Base-by-base conservation (phyloP, 345 rosid genomes). In the Dovyalis caffra region DNA sequence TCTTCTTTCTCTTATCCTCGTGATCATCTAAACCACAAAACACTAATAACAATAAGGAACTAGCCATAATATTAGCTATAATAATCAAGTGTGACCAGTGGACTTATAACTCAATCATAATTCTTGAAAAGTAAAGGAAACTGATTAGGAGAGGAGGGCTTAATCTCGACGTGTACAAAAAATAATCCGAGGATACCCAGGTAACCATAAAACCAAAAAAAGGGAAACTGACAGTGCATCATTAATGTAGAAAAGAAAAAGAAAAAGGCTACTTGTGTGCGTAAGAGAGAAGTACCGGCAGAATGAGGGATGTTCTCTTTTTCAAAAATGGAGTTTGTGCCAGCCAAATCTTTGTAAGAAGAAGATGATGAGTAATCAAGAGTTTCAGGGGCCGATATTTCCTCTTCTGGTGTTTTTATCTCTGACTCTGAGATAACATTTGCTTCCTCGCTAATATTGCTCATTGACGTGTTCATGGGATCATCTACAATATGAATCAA, bases 361-460 rank as follows among this genome's bases (percentile, higher is more conserved):
- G 90, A 80, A 45, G 76, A 51, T 35, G 79, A 76, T 18, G 90
- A 85, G 10, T 38, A 66, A 65, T 85, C 84, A 21, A 72, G 71
- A 74, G 80, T 77, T 66, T 74, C 71, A 38, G 62, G 76, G 61
- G 75, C 69, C 68, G 82, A 58, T 43, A 74, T 78, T 58, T 35
- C 82, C 49, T 78, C 83, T 40, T 84, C 83, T 65, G 87, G 88
- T 64, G 90, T 84, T 83, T 84, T 78, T 31, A 83, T 80, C 62
- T 87, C 89, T 25, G 87, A 21, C 62, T 87, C 89, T 25, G 87
- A 21, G 5, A 66, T 56, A 53, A 81, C 77, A 76, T 78, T 82
- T 28, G 82, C 79, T 68, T 86, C 91, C 66, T 87, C 92, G 26
- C 81, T 81, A 4, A 9, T 28, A 33, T 68, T 71, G 80, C 86